phyloP scores from a whole-genome alignment of 495 filamentous ascomycete species.

The Rhizodiscina lignyota region DNA sequence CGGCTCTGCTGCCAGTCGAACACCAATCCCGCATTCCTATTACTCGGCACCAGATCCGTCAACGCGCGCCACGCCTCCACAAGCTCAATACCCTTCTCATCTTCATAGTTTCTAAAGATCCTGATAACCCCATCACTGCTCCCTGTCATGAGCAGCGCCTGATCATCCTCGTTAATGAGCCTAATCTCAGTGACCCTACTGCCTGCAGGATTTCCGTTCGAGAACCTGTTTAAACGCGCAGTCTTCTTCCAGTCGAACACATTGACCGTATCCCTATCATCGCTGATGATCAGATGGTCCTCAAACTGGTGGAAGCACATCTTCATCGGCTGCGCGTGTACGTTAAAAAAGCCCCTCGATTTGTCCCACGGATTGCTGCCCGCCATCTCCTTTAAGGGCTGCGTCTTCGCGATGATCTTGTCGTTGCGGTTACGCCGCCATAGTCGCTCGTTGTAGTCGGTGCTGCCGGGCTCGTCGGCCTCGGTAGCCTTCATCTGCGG shows the following conservation, averaged over 20 bases:
- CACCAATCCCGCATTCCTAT: constrained; percentile 83
- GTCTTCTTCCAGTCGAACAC: constrained; percentile 86
- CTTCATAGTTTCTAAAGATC: constrained; percentile 83
- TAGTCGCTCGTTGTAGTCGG: constrained; percentile 90
- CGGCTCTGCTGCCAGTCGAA: constrained; percentile 99
- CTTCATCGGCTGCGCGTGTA: constrained; percentile 70
- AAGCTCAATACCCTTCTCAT: constrained; percentile 56
- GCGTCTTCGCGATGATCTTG: constrained; percentile 74
- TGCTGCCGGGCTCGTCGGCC: constrained; percentile 86
- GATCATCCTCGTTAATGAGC: constrained; percentile 97
- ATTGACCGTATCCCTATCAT: constrained; percentile 68
- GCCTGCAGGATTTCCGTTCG: constrained; percentile 78
- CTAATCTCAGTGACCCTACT: constrained; percentile 87
- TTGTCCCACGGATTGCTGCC: constrained; percentile 72
- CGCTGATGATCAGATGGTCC: constrained; percentile 83
- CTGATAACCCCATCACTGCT: constrained; percentile 88
- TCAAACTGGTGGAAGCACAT: constrained; percentile 98
- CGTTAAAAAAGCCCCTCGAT: constrained; percentile 61
- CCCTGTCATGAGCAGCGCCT: constrained; percentile 84
- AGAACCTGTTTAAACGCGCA: constrained; percentile 64
- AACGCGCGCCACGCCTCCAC: constrained; percentile 82
- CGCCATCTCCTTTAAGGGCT: constrained; percentile 78
- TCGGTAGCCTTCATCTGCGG: constrained; percentile 96
- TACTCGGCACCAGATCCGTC: constrained; percentile 81
- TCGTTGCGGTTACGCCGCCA: constrained; percentile 93